phyloP scores from a whole-genome alignment of 176 grass and related monocot species.

The Alopecurus myosuroides region DNA sequence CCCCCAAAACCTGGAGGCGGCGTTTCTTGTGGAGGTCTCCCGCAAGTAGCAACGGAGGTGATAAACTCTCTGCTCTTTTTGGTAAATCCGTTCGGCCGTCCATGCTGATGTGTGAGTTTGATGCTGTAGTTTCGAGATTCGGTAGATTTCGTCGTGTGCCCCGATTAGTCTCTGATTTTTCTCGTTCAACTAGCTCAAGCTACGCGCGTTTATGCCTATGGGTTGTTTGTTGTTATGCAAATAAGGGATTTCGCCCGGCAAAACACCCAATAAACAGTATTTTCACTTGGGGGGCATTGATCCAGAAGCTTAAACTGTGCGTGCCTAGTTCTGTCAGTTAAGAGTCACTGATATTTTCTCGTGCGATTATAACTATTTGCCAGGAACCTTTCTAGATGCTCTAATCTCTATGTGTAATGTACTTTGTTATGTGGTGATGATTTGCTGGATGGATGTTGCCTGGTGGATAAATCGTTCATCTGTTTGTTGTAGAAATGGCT shows the following conservation, averaged over 20 bases:
- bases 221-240: slow-evolving; percentile 25
- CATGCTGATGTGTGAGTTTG: not conserved
- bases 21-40: not conserved
- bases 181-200: not conserved
- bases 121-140: not conserved
- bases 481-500: slow-evolving; percentile 40
- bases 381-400: not conserved
- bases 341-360: not conserved
- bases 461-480: not conserved
- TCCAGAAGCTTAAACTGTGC: not conserved
- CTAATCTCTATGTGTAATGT: not conserved
- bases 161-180: not conserved
- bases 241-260: not conserved
- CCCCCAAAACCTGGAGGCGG: not conserved
- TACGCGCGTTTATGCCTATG: not conserved
- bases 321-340: not conserved
- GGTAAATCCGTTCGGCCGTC: not conserved
- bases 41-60: not conserved
- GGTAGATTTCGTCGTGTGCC: not conserved
- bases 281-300: not conserved
- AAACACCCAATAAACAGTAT: not conserved
- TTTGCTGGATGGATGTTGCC: not conserved
- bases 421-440: not conserved
- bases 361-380: not conserved
- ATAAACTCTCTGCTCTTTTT: not conserved